These are phyloP conservation scores for Penicillium nordicum DNA, from an alignment of 2,329 filamentous ascomycete genomes.

Conservation along the genomic window DNA sequence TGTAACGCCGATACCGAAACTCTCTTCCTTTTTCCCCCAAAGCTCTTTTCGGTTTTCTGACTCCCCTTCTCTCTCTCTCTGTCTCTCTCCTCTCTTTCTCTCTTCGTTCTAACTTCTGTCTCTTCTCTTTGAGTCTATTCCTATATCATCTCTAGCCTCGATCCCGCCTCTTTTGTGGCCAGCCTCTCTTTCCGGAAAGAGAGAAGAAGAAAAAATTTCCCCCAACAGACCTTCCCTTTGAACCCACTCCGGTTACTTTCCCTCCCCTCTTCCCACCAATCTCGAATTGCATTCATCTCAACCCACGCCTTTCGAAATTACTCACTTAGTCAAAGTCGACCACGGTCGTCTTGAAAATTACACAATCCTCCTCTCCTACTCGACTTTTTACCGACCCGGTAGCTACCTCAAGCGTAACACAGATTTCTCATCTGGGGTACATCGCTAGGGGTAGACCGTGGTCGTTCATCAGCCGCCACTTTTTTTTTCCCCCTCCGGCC, in stretches of 20 bases:
- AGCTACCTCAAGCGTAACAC: slow-evolving; percentile 39
- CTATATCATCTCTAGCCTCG: slow-evolving; percentile 2
- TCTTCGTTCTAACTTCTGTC: background rate
- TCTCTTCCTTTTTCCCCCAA: slow-evolving; percentile 9
- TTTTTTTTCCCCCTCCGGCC: background rate
- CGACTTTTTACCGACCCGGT: slow-evolving; percentile 21
- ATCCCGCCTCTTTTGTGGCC: background rate
- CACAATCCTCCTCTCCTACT: background rate
- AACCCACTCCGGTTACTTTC: background rate
- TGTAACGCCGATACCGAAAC: slow-evolving; percentile 17
- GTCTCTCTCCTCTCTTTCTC: background rate
- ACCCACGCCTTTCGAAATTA: slow-evolving; percentile 1
- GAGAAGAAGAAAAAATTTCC: background rate
- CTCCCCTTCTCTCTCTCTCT: background rate
- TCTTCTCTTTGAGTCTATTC: slow-evolving; percentile 5
- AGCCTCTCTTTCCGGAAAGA: slow-evolving; percentile 7
- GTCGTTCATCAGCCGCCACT: slow-evolving; percentile 16
- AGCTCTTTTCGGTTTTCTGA: slow-evolving; percentile 7
- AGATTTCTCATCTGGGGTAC: slow-evolving; percentile 37
- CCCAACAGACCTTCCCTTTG: background rate
- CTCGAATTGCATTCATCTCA: slow-evolving; percentile 6
- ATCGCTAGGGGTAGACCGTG: slow-evolving; percentile 39
- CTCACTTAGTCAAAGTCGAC: slow-evolving; percentile 6
- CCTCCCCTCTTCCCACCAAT: slow-evolving; percentile 6
- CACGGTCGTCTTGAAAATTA: slow-evolving; percentile 11